Evolutionary conservation across 192 early-diverging fungal genomes (phyloP), one percentile per base, ranked within the genome.

Genomic region (Coemansia sp.): DNA sequence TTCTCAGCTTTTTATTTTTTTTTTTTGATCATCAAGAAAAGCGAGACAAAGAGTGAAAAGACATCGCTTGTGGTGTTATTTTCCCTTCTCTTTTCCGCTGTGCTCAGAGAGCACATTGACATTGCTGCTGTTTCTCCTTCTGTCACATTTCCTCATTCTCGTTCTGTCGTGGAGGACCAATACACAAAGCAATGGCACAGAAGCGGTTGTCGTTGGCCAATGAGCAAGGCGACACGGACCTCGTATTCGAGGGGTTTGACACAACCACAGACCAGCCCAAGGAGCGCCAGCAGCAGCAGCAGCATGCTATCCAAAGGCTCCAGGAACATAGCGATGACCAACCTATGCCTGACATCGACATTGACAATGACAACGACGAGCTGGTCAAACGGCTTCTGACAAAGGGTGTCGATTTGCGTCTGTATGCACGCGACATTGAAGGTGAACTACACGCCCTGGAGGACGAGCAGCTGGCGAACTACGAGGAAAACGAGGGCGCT

Each of bases 321-420:
- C 40, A 22, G 2, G 21, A 36, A 42, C 19, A 21, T n/a, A 26
- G 26, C 10, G 56, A 42, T 6, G 63, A 66, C 48, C 58, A 68
- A 46, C 41, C 60, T 64, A 62, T 84, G 41, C 69, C 65, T 10
- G 89, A 90, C 52, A 90, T 93, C 57, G 85, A 94, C 60, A 92
- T 92, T 73, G 94, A 98, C 72, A 88, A 88, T 49, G 85, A 94
- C 60, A 92, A 93, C 75, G 94, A 98, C 72, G 88, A 88, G 54
- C 85, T 94, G 41, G 92, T 98, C 42, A 87, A 85, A 46, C 85
- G 94, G 42, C 90, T 92, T 5, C 80, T 98, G 47, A 85, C 87
- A 8, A 66, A 90, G 76, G 94, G 92, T 39, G 86, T 94, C 66
- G 94, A 96, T 77, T 84, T 99, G 55, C 87, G 93, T 16, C 88